Conservation (phyloP, 257 asterid species). For the Rubia yunnanensis region DNA sequence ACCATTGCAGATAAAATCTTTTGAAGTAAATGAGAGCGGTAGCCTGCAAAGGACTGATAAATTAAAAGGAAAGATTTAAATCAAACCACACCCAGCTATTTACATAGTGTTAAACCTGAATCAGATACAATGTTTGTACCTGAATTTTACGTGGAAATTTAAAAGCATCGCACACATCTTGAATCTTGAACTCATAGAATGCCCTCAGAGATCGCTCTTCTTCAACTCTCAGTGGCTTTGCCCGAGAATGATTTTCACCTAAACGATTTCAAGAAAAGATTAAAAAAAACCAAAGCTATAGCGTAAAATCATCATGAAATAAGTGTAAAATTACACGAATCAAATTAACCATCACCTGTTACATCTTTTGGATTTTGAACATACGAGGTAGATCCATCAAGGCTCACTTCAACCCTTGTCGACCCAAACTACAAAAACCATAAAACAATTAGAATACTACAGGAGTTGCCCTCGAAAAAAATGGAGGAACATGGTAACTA, state of each 20-base stretch:
- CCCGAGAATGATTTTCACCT: constrained; percentile 78
- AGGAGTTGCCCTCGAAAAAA: too few species aligned
- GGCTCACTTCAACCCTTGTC: constrained; percentile 74
- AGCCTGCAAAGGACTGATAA: constrained; percentile 51
- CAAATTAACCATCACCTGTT: constrained; percentile 37
- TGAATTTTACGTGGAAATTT: constrained; percentile 95
- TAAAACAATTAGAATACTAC: constrained; percentile 19
- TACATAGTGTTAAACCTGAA: constrained; percentile 9
- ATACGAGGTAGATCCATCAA: constrained; percentile 84
- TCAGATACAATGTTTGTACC: constrained; percentile 30
- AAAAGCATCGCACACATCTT: constrained; percentile 96
- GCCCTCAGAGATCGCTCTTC: constrained; percentile 86
- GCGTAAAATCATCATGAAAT: neutral
- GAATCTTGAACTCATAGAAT: constrained; percentile 87
- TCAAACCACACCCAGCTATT: constrained; percentile 1
- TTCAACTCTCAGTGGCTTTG: constrained; percentile 80
- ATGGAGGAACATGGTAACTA: neutral
- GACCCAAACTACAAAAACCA: constrained; percentile 64
- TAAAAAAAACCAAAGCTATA: constrained; percentile 3
- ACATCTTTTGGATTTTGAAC: constrained; percentile 51
- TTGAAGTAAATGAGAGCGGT: constrained; percentile 92
- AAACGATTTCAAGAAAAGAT: constrained; percentile 15
- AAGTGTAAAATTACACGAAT: neutral
- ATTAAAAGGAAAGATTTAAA: constrained; percentile 14
- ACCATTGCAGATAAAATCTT: constrained; percentile 95